Conservation (phyloP, 768 basidiomycete genomes). For the Astraeus odoratus region DNA sequence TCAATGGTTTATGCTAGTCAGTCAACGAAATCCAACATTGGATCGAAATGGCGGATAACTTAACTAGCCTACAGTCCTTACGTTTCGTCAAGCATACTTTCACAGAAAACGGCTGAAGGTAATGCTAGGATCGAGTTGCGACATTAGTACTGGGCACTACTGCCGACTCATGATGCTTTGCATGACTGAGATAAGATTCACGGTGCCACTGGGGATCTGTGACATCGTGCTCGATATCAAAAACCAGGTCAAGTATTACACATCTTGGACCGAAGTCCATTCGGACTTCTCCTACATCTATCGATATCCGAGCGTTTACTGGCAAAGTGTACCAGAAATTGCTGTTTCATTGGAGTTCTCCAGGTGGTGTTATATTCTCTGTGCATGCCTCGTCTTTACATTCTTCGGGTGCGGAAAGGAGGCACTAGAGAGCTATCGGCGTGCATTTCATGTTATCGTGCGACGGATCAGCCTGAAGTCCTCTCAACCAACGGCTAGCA, state of each 20-base stretch:
- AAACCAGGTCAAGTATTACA: conserved; percentile 27
- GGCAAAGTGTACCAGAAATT: conserved; percentile 22
- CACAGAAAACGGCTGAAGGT: conserved; percentile 3
- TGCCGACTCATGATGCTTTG: conserved; percentile 45
- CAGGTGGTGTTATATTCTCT: conserved; percentile 35
- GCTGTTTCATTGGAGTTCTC: conserved; percentile 25
- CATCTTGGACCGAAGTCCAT: conserved; percentile 48
- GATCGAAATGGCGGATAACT: not conserved
- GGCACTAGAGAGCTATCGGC: conserved; percentile 33
- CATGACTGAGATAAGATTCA: conserved; percentile 31
- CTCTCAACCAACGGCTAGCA: too few species aligned
- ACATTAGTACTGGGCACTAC: conserved; percentile 40
- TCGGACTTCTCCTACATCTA: conserved; percentile 36
- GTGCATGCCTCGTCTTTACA: conserved; percentile 37
- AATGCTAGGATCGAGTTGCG: conserved; percentile 13
- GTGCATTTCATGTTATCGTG: conserved; percentile 15
- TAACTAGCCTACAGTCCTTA: conserved; percentile 12
- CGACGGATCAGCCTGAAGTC: too few species aligned
- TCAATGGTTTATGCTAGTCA: conserved; percentile 21
- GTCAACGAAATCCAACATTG: too few species aligned
- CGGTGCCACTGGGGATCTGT: conserved; percentile 31
- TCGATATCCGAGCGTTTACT: conserved; percentile 31
- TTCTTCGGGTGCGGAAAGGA: conserved; percentile 57
- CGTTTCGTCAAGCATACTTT: conserved; percentile 9
- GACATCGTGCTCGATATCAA: conserved; percentile 25